Base-by-base conservation (phyloP, 768 basidiomycete genomes). In the Mycena indigotica region DNA sequence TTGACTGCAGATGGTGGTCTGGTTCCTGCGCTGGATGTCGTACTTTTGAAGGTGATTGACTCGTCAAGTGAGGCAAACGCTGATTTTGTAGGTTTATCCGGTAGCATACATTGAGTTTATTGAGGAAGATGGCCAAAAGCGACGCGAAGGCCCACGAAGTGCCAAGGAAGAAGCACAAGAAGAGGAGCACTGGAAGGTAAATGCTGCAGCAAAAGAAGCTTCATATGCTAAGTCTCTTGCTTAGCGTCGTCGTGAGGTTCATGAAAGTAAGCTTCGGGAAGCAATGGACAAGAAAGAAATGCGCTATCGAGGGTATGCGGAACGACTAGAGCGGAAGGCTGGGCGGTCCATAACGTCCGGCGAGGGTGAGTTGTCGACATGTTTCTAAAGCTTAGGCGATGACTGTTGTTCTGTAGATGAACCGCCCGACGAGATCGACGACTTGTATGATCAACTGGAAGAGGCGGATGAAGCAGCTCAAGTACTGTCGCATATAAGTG, bases 1-100 rank as follows among this genome's bases (percentile, higher is more conserved):
- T 72, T 99, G 50, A 87, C 87, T 0, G 69, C 85, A 0, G 91
- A 95, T 65, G 97, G 97, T 0, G 97, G 96, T 0, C 61, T 77
- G 5, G 81, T 96, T 0, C 76, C 88, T 5, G 79, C 87, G 6
- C 77, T 95, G 80, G 88, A 94, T 67, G 58, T 97, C 8, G 77
- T 85, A 17, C 74, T 98, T 19, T 73, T 80, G 2, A 91, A 89
- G 76, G 85, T 89, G 40, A 38, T 50, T 13, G 12, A 30, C n/a
- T 30, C 23, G 1, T 32, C 35, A 24, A 39, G 52, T 28, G 13
- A 52, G 17, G 16, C 32, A 52, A n/a, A 24, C 48, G n/a, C n/a
- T 28, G n/a, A 8, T 6, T 17, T 24, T 40, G 23, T 35, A 91
- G 88, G 73, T 79, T 10, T 88, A 87, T 66, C 88, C 92, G 1